phyloP scores from a whole-genome alignment of 2,329 filamentous ascomycete species.

The Thielaviopsis populi region DNA sequence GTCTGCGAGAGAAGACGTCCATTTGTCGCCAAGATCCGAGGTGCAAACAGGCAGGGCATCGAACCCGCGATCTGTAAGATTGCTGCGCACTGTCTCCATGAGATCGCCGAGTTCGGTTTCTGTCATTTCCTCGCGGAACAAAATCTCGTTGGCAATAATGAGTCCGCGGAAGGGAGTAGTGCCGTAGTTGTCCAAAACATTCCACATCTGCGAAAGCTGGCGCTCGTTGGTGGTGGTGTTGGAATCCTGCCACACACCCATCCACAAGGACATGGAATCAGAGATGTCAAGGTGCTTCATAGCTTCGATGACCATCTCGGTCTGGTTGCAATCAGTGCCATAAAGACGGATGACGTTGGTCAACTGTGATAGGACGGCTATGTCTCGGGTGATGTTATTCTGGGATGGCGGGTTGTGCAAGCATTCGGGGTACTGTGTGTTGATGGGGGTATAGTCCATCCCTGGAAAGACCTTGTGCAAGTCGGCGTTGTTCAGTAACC shows the following conservation, averaged over 20 bases:
- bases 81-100: constrained; percentile 52
- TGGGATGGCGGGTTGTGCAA: constrained; percentile 63
- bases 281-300: constrained; percentile 60
- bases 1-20: constrained; percentile 53
- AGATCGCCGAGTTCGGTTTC: constrained; percentile 46
- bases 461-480: constrained; percentile 90
- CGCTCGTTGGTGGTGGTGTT: constrained; percentile 72
- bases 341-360: constrained; percentile 82
- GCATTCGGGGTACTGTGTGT: constrained; percentile 80
- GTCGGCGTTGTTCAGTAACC: constrained; percentile 61
- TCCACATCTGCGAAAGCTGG: constrained; percentile 72
- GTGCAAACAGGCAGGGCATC: constrained; percentile 61
- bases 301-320: constrained; percentile 77
- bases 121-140: constrained; percentile 63
- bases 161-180: constrained; percentile 60
- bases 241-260: constrained; percentile 82
- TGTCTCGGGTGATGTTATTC: constrained; percentile 84
- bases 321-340: constrained; percentile 95
- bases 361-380: constrained; percentile 78
- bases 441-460: constrained; percentile 87
- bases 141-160: constrained; percentile 68
- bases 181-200: constrained; percentile 57
- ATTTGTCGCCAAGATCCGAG: constrained; percentile 78
- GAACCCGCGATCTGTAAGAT: constrained; percentile 52
- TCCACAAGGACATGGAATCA: constrained; percentile 68